Evolutionary conservation across 2,329 filamentous ascomycete genomes (phyloP), one percentile per base, ranked within the genome.

Genomic region (Exophiala lecanii-corni): DNA sequence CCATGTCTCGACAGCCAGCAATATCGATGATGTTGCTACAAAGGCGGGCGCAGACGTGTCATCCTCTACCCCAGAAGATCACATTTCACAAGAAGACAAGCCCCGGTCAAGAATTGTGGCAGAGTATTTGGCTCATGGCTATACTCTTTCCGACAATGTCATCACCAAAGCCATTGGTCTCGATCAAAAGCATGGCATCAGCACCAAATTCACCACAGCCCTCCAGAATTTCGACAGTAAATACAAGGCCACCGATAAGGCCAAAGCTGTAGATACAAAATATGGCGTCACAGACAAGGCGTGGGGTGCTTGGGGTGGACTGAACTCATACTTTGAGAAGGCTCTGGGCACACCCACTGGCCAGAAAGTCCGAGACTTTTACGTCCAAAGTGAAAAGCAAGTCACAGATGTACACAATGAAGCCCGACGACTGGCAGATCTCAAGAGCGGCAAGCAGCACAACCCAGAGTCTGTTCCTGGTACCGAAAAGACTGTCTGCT

Each of bases 101-200:
- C 92, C 92, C 12, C 85, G 89, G 59, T 81, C 86, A 30, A 87
- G 92, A 58, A 95, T 98, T 65, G 68, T 96, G 38, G 92, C 92
- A 54, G 92, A 98, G 72, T 96, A 97, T 68, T 84, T 98, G 23
- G 89, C 92, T 9, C 88, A 96, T 59, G 92, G 92, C 56, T 98
- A 98, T 70, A 78, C 82, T 28, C 75, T 97, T 53, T 89, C 78
- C 49, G 82, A 85, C 61, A 72, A 76, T 43, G 86, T 86, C 38
- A 82, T 95, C 56, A 78, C 92, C 70, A 78, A 78, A 51, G 91
- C 88, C 51, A 86, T 98, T 59, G 79, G 86, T 20, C 80, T 97
- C 39, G 92, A 98, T 72, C 73, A 85, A 63, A 84, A 91, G 71
- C 89, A 97, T 68, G 87, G 87, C 55, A 82, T 97, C 59, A 86